These are phyloP conservation scores for Arxiozyma telluris DNA, from an alignment of 1,139 yeast genomes.

Conservation along the genomic window DNA sequence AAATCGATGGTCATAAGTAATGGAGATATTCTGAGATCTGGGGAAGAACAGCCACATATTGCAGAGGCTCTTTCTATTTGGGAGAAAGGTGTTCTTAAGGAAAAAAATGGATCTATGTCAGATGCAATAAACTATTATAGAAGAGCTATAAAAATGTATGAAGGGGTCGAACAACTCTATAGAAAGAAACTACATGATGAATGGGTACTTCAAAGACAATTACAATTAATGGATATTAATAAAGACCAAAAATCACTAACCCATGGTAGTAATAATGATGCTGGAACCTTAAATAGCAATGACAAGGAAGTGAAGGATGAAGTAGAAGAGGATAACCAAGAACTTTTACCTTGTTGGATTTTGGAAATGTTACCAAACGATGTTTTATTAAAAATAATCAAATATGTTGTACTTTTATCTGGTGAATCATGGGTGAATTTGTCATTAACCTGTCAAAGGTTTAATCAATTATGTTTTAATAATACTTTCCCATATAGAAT, in stretches of 20 bases:
- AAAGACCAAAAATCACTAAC: conserved; percentile 5
- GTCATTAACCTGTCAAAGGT: conserved; percentile 51
- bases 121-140: conserved; percentile 74
- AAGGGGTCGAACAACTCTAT: conserved; percentile 60
- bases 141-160: conserved; percentile 58
- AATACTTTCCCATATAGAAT: conserved; percentile 48
- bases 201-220: conserved; percentile 16
- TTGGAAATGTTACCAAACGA: conserved; percentile 57
- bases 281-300: background rate
- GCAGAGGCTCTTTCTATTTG: conserved; percentile 50
- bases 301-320: background rate
- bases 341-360: conserved; percentile 42
- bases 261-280: conserved; percentile 26
- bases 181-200: conserved; percentile 41
- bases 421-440: conserved; percentile 64
- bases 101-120: conserved; percentile 62
- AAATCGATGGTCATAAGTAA: background rate
- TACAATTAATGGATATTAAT: conserved; percentile 12
- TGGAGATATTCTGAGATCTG: background rate
- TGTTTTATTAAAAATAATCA: conserved; percentile 47
- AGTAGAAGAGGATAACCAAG: conserved; percentile 23
- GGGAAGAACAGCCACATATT: background rate
- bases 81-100: conserved; percentile 65
- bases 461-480: conserved; percentile 55
- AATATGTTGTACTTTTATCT: conserved; percentile 40